Conservation (phyloP, 2,329 filamentous ascomycete genomes). For the Talaromyces marneffei region DNA sequence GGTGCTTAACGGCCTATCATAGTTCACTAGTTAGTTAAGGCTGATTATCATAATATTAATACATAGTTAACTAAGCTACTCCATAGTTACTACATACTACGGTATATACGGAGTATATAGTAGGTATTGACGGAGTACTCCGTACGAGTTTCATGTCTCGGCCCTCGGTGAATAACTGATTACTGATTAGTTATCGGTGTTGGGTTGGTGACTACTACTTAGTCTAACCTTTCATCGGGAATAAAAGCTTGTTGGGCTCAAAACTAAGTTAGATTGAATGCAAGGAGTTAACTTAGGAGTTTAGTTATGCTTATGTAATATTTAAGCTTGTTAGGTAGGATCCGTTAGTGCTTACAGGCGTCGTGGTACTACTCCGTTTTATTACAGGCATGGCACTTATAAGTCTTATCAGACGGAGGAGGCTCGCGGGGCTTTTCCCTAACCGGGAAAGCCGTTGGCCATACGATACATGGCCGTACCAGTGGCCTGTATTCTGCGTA, state of each 20-base stretch:
- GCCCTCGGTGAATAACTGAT: not conserved
- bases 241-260: not conserved
- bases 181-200: not conserved
- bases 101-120: no score
- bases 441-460: not conserved
- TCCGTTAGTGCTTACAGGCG: not conserved
- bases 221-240: not conserved
- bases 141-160: not conserved
- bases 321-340: not conserved
- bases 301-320: not conserved
- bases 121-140: not conserved
- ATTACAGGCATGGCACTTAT: not conserved
- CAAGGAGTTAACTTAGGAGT: not conserved
- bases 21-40: no score
- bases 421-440: slow-evolving; percentile 5
- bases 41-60: not conserved
- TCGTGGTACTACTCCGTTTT: not conserved
- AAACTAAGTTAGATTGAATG: not conserved
- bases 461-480: not conserved
- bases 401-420: not conserved
- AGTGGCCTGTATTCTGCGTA: not conserved
- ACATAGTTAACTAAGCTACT: no score
- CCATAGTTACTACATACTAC: no score
- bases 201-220: not conserved
- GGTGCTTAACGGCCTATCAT: not conserved